These are phyloP conservation scores for Parsonsia alboflavescens DNA, from an alignment of 257 asterid species.

Conservation along the genomic window DNA sequence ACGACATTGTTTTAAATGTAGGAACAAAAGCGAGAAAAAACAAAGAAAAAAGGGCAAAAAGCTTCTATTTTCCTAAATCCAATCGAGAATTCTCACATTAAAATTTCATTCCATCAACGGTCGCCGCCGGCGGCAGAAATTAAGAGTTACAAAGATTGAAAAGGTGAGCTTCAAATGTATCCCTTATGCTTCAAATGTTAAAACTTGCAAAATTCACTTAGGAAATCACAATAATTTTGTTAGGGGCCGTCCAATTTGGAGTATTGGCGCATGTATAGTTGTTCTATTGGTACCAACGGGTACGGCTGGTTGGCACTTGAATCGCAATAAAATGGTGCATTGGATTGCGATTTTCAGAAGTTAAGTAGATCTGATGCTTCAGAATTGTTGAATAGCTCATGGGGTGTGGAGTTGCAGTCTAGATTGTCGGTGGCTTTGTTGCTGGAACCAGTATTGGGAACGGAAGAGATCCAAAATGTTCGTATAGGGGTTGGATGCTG, in stretches of 20 bases:
- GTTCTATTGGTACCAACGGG: constrained; percentile 91
- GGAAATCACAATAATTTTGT: constrained; percentile 30
- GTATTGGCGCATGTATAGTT: constrained; percentile 82
- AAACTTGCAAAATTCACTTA: not conserved
- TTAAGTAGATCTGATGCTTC: constrained; percentile 57
- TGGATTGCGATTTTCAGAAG: constrained; percentile 71
- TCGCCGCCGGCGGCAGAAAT: no score
- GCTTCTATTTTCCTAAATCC: no score
- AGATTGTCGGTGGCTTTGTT: constrained; percentile 73
- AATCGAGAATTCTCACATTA: no score
- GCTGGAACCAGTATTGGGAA: constrained; percentile 65
- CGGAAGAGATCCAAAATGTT: constrained; percentile 41
- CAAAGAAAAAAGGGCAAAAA: no score
- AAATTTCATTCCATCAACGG: no score
- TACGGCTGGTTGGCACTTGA: constrained; percentile 98
- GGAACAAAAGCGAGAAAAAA: no score
- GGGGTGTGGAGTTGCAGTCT: constrained; percentile 94
- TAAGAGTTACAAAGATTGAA: no score
- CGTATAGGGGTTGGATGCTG: no score
- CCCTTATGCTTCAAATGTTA: constrained; percentile 15
- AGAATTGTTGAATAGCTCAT: constrained; percentile 81
- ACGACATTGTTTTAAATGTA: no score
- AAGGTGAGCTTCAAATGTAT: no score
- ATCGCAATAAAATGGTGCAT: constrained; percentile 71
- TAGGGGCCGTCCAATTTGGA: constrained; percentile 85